Evolutionary conservation across 2,329 filamentous ascomycete species (phyloP).

Genomic region (Talaromyces piceae): DNA sequence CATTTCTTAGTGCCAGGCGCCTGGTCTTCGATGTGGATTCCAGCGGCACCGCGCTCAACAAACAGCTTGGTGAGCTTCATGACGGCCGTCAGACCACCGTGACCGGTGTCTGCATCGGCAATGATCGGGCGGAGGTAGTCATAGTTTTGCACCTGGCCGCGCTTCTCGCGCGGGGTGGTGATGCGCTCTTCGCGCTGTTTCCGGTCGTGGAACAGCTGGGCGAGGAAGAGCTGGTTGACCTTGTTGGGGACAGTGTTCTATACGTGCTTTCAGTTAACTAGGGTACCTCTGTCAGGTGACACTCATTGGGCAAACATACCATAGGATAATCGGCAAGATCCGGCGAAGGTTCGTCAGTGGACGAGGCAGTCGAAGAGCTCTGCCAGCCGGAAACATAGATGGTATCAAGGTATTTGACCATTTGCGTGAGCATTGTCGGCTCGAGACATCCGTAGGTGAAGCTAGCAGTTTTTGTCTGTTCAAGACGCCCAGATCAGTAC

Average conservation of each 20-base stretch:
- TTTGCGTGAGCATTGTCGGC: conserved; percentile 97
- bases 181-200: conserved; percentile 96
- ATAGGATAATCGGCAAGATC: conserved; percentile 98
- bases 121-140: conserved; percentile 96
- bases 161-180: conserved; percentile 63
- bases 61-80: conserved; percentile 99
- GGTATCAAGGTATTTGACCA: conserved; percentile 98
- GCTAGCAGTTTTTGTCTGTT: conserved; percentile 76
- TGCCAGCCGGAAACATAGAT: conserved; percentile 99
- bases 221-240: conserved; percentile 94
- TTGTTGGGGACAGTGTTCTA: conserved; percentile 98
- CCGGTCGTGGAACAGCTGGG: conserved; percentile 97
- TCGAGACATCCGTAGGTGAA: conserved; percentile 97
- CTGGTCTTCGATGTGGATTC: conserved; percentile 98
- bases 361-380: conserved; percentile 90
- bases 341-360: conserved; percentile 90
- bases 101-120: conserved; percentile 93
- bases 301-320: too few species aligned
- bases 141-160: conserved; percentile 65
- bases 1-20: conserved; percentile 99
- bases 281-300: too few species aligned
- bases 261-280: too few species aligned
- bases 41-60: conserved; percentile 89
- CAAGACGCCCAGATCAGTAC: background rate
- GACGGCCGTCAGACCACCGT: conserved; percentile 93